Base-by-base conservation (phyloP, 1,284 basidiomycete genomes). In the Apiotrichum mycotoxinovorans region DNA sequence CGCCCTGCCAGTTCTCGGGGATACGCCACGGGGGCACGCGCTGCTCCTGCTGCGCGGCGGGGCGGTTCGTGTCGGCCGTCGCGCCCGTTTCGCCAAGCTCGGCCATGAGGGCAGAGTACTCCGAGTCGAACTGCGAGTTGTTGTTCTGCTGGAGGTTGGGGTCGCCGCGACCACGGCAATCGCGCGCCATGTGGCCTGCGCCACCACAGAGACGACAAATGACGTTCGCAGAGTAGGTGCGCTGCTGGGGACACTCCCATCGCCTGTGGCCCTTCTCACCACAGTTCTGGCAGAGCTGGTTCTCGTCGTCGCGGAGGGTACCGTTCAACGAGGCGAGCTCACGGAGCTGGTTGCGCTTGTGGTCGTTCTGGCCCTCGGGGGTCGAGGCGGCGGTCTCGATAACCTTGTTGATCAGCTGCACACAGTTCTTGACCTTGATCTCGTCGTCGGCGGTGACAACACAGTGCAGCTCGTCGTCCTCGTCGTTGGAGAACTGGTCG, bases 361-460 rank as follows among this genome's bases (percentile, higher is more conserved):
- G 96, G 73, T 98, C 95, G 74, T 99, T 99, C 79, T 98, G 92
- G 38, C 93, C 94, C 81, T 99, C 96, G 1, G 96, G 96, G 4
- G 94, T 97, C 22, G 94, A 98, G 5, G 96, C 96, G 56, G 96
- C 94, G 26, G 95, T 98, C 79, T 98, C 96, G 62, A 99, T 98
- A 66, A 99, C 96, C 74, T 79, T 88, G 79, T 99, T 98, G 75
- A 99, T 98, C 80, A 98, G 83, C 72, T 82, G 88, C 47, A 98
- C 93, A 76, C 96, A 98, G 26, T 83, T 79, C 66, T 85, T 82
- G 62, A 99, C 94, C 75, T 96, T 94, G 44, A 91, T 89, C 58
- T 96, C 89, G 55, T 87, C 82, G 61, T 99, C 96, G 71, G 85
- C 95, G 71, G 91, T 88, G 65, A 99, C 89, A 62, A 98, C 85